These are phyloP conservation scores for Cryoendolithus antarcticus DNA, from an alignment of 2,329 filamentous ascomycete species.

Conservation along the genomic window DNA sequence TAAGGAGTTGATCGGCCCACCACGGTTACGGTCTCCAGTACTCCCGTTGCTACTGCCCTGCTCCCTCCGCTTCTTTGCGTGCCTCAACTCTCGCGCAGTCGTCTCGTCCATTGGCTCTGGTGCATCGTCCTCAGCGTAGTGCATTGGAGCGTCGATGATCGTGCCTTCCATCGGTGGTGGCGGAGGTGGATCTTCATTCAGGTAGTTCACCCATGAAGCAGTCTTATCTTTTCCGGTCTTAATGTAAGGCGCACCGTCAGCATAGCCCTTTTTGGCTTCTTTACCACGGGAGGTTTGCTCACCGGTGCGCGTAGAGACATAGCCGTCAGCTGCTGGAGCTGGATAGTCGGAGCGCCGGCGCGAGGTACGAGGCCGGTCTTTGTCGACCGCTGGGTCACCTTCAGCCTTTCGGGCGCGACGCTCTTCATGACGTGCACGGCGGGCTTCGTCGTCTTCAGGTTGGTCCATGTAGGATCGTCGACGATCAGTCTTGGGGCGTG, in stretches of 20 bases:
- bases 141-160: conserved; percentile 30
- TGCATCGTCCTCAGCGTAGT: conserved; percentile 16
- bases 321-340: conserved; percentile 26
- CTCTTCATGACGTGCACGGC: conserved; percentile 30
- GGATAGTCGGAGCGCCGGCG: conserved; percentile 20
- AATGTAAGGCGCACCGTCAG: conserved; percentile 22
- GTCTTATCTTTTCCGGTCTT: conserved; percentile 34
- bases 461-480: conserved; percentile 11
- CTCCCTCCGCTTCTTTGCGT: conserved; percentile 11
- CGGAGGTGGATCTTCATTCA: conserved; percentile 34
- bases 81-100: conserved; percentile 20
- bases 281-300: conserved; percentile 12
- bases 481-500: conserved; percentile 17
- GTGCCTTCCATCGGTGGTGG: conserved; percentile 35
- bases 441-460: conserved; percentile 22
- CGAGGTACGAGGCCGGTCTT: conserved; percentile 18
- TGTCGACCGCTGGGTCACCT: conserved; percentile 21
- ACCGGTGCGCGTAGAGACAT: conserved; percentile 34
- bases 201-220: conserved; percentile 35
- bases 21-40: conserved; percentile 24
- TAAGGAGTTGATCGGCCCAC: conserved; percentile 17
- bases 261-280: conserved; percentile 5
- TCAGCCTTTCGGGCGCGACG: conserved; percentile 28
- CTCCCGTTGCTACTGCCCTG: conserved; percentile 15
- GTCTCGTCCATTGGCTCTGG: conserved; percentile 16